Conservation (phyloP, 164 flowering plant genomes). For the Platanus orientalis region DNA sequence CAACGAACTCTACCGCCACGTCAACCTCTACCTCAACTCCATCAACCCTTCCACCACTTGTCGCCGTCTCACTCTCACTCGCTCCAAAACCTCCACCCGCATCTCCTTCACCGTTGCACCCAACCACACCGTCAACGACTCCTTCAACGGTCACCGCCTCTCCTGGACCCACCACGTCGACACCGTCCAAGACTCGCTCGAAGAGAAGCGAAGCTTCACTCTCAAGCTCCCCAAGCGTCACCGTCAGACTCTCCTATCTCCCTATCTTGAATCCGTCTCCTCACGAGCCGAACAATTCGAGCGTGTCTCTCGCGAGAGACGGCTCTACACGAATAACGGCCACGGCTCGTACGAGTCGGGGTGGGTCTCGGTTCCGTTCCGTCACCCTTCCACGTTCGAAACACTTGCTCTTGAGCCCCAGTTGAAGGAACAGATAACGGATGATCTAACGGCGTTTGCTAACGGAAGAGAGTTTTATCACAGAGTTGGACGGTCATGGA, state of each 20-base stretch:
- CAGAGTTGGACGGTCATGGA: conserved; percentile 66
- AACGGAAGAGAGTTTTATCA: conserved; percentile 50
- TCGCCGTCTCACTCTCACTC: conserved; percentile 60
- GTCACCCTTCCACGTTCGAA: conserved; percentile 63
- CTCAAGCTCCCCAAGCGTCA: conserved; percentile 52
- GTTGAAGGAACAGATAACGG: conserved; percentile 36
- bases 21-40: conserved; percentile 62
- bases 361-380: conserved; percentile 70
- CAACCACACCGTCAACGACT: conserved; percentile 50
- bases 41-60: conserved; percentile 35
- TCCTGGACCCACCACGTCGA: conserved; percentile 71
- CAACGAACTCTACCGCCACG: conserved; percentile 65
- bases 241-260: conserved; percentile 29
- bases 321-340: conserved; percentile 56
- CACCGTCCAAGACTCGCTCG: conserved; percentile 56
- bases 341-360: conserved; percentile 48
- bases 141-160: conserved; percentile 40
- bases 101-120: conserved; percentile 56
- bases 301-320: conserved; percentile 50
- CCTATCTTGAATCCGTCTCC: conserved; percentile 43
- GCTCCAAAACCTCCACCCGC: conserved; percentile 44
- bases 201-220: conserved; percentile 56
- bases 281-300: conserved; percentile 45
- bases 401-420: conserved; percentile 58
- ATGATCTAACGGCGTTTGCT: conserved; percentile 45